Evolutionary conservation across 164 flowering plant genomes (phyloP), one percentile per base, ranked within the genome.

Genomic region (Pachysandra terminalis): DNA sequence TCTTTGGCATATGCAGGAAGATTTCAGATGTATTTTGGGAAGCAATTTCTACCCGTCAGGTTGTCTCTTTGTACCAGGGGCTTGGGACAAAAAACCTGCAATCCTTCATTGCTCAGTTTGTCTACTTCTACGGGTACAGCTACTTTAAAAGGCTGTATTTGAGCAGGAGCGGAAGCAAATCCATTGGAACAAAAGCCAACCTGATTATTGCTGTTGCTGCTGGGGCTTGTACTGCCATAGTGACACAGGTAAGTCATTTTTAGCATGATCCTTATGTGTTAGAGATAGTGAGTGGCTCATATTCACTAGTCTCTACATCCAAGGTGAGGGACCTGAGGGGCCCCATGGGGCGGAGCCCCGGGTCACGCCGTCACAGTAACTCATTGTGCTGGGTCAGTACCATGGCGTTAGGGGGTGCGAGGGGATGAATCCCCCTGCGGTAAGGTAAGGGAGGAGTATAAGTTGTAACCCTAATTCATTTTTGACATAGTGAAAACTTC

Each of bases 91-190:
- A 88, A 80, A 88, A 85, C 71, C 57, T 88, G 69, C 93, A 86
- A 65, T 85, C 93, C 15, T 81, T 86, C 58, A 77, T 86, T 68
- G 78, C 87, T 26, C 83, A 79, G 63, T 88, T 88, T 77, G 53
- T 88, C 54, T 88, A 88, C 74, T 88, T 88, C 70, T 85, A 86
- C 73, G 89, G 87, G 41, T 88, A 88, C 59, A 86, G 87, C 75
- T 85, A 81, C 77, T 80, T 88, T 48, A 86, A 80, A 78, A 81
- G 78, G 74, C 65, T 85, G 25, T 86, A 86, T 73, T 55, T 85
- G 58, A 64, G 72, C 77, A 78, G 72, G 74, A 82, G 70, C 77
- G 81, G 84, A 63, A 64, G 61, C 13, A 88, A 85, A 78, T 82
- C 83, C 53, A 75, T 86, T 56, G 88, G 88, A 73, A 88, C 90